phyloP scores from a whole-genome alignment of 306 rosid species.

The Acmispon strigosus region DNA sequence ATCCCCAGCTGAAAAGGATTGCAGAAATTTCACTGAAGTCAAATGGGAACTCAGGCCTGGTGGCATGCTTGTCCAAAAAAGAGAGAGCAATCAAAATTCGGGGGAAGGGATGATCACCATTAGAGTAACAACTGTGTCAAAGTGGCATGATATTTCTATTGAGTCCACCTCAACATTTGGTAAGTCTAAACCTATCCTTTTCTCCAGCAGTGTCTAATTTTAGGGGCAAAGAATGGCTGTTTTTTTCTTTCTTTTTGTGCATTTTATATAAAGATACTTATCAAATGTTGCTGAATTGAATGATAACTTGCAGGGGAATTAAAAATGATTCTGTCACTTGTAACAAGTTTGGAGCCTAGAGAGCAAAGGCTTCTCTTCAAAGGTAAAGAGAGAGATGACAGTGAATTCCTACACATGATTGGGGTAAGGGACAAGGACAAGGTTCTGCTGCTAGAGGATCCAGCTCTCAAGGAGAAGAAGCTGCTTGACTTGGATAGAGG shows the following conservation, averaged over 20 bases:
- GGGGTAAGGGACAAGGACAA: conserved; percentile 92
- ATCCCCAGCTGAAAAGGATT: conserved; percentile 20
- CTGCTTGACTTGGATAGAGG: conserved; percentile 39
- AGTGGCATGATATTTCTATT: conserved; percentile 70
- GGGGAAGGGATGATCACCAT: conserved; percentile 63
- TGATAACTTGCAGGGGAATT: conserved; percentile 52
- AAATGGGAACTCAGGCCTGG: conserved; percentile 97
- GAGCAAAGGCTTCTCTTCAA: conserved; percentile 85
- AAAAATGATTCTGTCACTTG: conserved; percentile 67
- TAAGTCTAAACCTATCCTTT: neutral
- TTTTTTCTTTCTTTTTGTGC: too few species aligned
- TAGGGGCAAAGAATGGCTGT: too few species aligned
- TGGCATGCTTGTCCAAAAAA: conserved; percentile 94
- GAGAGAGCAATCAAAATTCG: conserved; percentile 40
- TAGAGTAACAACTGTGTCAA: conserved; percentile 71
- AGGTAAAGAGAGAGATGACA: conserved; percentile 89
- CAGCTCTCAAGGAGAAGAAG: conserved; percentile 80
- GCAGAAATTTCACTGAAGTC: conserved; percentile 37
- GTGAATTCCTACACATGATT: conserved; percentile 84
- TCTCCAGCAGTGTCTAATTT: too few species aligned
- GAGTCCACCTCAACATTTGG: conserved; percentile 85
- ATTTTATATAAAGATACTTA: too few species aligned
- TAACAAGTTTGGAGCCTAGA: conserved; percentile 60
- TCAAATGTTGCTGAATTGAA: too few species aligned
- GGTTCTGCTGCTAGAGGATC: conserved; percentile 76